Evolutionary conservation across 306 rosid genomes (phyloP), one percentile per base, ranked within the genome.

Genomic region (Ziziphus jujuba): DNA sequence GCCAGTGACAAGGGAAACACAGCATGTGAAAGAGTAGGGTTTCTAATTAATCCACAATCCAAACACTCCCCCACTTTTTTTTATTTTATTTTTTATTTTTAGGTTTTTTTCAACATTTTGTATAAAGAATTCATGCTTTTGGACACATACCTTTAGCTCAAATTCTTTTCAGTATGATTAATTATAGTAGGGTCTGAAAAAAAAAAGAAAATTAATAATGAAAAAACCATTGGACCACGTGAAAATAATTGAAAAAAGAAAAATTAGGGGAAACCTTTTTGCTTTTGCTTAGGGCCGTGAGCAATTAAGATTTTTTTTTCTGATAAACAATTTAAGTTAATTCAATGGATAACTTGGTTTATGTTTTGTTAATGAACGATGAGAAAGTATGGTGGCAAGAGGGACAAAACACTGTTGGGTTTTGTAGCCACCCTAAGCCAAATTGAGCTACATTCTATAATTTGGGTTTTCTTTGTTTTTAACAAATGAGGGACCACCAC

Each of bases 11-110:
- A 50, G 47, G 59, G 44, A 47, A 75, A 77, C 79, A 65, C 57
- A 22, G 19, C 75, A 72, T 72, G 81, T 78, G 79, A 73, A 23
- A 3, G 56, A 57, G 66, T 65, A 65, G 55, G 66, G 67, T 50
- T 28, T 23, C 48, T 2, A 19, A 16, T 6, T 3, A 48, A 34
- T 43, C 55, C 65, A 50, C 72, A 57, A 36, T 56, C 66, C 61
- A 17, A 0, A 5, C 25, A 63, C 21, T 68, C 56, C 36, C 55
- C 59, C 67, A 70, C n/a, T 4, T 7, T 24, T 19, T 38, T 38
- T 3, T 38, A 10, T 34, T 36, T 35, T 3, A 1, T n/a, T n/a
- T n/a, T n/a, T n/a, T n/a, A n/a, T n/a, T 35, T 35, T 1, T 35
- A 35, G 8, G 44, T 38, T 40, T 40, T 40, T 12, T 8, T 8